Evolutionary conservation across 108 stramenopile genomes (phyloP).

Genomic region (Ochromonas danica): DNA sequence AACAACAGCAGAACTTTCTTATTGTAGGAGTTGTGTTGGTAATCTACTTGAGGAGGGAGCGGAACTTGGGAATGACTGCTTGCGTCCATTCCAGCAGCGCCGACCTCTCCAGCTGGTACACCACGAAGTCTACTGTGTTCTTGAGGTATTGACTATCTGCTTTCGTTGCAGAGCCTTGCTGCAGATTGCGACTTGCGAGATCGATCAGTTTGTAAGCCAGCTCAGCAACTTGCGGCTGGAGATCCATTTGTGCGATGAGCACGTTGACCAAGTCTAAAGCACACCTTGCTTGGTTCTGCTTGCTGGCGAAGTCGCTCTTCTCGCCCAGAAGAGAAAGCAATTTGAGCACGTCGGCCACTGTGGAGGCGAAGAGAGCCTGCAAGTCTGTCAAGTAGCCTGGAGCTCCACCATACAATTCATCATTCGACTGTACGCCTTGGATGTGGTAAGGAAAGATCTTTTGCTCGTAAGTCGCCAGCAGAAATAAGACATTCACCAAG

Average conservation of each 20-base stretch:
- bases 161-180: not conserved
- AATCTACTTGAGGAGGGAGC: too few relatives aligned
- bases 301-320: not conserved
- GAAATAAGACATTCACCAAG: not conserved
- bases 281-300: not conserved
- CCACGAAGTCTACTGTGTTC: not conserved
- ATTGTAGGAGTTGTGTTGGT: too few relatives aligned
- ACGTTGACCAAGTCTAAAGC: conserved; percentile 4
- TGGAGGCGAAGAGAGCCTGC: not conserved
- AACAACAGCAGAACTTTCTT: too few relatives aligned
- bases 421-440: conserved; percentile 39
- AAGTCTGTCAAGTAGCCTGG: conserved; percentile 37
- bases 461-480: conserved; percentile 35
- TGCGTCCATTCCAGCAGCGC: too few relatives aligned
- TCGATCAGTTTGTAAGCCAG: conserved; percentile 1
- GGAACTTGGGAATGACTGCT: too few relatives aligned
- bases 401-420: conserved; percentile 40
- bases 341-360: conserved; percentile 12
- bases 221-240: not conserved
- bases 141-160: not conserved
- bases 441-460: conserved; percentile 33
- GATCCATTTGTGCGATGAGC: not conserved
- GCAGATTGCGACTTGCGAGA: not conserved
- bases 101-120: not conserved
- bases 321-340: conserved; percentile 6